Evolutionary conservation across 495 filamentous ascomycete genomes (phyloP).

Genomic region (Daldinia caldariorum): DNA sequence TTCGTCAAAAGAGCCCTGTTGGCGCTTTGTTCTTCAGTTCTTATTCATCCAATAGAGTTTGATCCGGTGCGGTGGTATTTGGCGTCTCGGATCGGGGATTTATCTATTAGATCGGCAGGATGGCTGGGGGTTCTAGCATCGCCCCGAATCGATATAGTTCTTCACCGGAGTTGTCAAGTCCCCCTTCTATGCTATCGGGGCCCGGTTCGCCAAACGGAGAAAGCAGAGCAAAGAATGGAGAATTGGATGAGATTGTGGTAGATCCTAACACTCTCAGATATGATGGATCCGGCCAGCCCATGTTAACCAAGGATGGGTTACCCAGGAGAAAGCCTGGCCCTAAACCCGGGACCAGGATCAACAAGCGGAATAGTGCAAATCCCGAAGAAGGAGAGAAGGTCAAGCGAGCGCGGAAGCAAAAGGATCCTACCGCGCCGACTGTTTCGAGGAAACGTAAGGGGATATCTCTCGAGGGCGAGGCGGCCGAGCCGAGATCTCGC

Average conservation of each 20-base stretch:
- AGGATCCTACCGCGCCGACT: constrained; percentile 65
- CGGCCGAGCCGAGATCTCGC: constrained; percentile 32
- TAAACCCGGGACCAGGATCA: constrained; percentile 61
- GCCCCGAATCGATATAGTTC: constrained; percentile 41
- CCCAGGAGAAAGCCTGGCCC: constrained; percentile 62
- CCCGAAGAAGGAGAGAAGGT: constrained; percentile 61
- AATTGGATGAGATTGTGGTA: constrained; percentile 47
- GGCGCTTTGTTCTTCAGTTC: background rate
- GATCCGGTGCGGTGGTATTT: background rate
- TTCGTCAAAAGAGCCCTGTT: background rate
- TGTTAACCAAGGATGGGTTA: constrained; percentile 57
- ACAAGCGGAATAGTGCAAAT: constrained; percentile 52
- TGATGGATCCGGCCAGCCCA: constrained; percentile 45
- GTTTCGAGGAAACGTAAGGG: constrained; percentile 63
- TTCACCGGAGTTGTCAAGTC: constrained; percentile 47
- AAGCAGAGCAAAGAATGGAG: constrained; percentile 40
- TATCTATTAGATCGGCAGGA: constrained; percentile 13
- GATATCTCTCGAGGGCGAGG: constrained; percentile 33
- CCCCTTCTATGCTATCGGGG: constrained; percentile 46
- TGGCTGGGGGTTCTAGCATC: constrained; percentile 42
- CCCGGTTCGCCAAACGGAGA: constrained; percentile 39
- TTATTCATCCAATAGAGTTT: background rate
- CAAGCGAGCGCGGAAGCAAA: constrained; percentile 64
- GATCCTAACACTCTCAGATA: constrained; percentile 46
- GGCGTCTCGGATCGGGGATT: background rate